Evolutionary conservation across 2,329 filamentous ascomycete genomes (phyloP).

Genomic region (Fusarium nurragi): DNA sequence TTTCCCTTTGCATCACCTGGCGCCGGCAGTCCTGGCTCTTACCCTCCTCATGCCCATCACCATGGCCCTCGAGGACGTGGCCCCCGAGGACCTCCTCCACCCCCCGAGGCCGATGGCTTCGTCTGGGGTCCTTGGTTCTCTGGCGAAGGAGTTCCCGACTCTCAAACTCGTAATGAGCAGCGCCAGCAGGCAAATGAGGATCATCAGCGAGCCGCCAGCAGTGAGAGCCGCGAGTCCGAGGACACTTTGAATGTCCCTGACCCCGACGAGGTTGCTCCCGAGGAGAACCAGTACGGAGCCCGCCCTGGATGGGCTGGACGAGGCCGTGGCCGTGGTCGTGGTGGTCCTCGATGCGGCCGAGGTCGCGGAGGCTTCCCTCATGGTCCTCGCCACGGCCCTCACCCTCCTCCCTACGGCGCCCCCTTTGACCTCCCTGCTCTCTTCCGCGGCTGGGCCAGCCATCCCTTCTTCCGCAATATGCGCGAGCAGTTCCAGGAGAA

Average conservation of each 20-base stretch:
- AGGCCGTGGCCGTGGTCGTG: slow-evolving; percentile 35
- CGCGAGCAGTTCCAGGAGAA: slow-evolving; percentile 48
- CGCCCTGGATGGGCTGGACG: slow-evolving; percentile 37
- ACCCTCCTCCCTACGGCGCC: slow-evolving; percentile 19
- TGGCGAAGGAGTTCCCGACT: slow-evolving; percentile 41
- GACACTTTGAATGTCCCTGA: slow-evolving; percentile 49
- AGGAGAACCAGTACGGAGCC: slow-evolving; percentile 44
- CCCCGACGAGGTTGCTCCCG: slow-evolving; percentile 47
- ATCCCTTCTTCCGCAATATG: slow-evolving; percentile 56
- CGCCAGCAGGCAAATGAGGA: slow-evolving; percentile 31
- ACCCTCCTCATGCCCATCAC: slow-evolving; percentile 20
- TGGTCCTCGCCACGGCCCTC: slow-evolving; percentile 30
- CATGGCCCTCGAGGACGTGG: slow-evolving; percentile 16
- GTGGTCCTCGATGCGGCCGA: slow-evolving; percentile 35
- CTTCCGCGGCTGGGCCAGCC: slow-evolving; percentile 52
- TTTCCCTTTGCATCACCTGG: slow-evolving; percentile 49
- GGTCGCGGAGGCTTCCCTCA: slow-evolving; percentile 35
- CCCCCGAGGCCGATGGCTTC: slow-evolving; percentile 38
- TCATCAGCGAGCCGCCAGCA: slow-evolving; percentile 35
- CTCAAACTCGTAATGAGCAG: slow-evolving; percentile 24
- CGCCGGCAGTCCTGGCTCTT: slow-evolving; percentile 7
- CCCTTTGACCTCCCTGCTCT: slow-evolving; percentile 53
- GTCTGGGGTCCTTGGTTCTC: slow-evolving; percentile 41
- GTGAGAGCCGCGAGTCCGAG: slow-evolving; percentile 50
- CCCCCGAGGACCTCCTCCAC: slow-evolving; percentile 33